Percentiles rank a stretch among this genome's conserved stretches.
phyloP scores from a whole-genome alignment of 768 basidiomycete genomes.

The Zangia roseola region DNA sequence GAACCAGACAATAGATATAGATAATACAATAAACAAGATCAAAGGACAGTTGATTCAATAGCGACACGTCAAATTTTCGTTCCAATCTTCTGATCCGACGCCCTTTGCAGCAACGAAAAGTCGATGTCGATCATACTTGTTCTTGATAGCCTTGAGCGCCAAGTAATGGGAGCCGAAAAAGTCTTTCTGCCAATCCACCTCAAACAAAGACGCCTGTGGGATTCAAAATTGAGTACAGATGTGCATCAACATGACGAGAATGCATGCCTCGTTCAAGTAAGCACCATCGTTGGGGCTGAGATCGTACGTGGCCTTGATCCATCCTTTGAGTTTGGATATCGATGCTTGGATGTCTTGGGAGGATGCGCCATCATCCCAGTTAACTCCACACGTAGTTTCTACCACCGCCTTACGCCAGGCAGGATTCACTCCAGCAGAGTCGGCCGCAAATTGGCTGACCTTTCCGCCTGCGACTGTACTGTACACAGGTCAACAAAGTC shows the following conservation, averaged over 20 bases:
- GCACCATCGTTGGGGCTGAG: slow-evolving; percentile 36
- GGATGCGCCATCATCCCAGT: slow-evolving; percentile 24
- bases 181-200: slow-evolving; percentile 37
- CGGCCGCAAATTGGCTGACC: slow-evolving; percentile 36
- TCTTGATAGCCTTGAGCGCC: slow-evolving; percentile 42
- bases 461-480: slow-evolving; percentile 46
- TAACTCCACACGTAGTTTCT: slow-evolving; percentile 23
- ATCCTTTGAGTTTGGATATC: slow-evolving; percentile 14
- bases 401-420: slow-evolving; percentile 45
- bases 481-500: neutral
- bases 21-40: too few relatives aligned
- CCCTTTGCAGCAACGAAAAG: slow-evolving; percentile 12
- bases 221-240: too few relatives aligned
- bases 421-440: slow-evolving; percentile 45
- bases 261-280: slow-evolving; percentile 48
- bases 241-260: neutral
- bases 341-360: slow-evolving; percentile 11
- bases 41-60: too few relatives aligned
- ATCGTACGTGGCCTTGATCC: slow-evolving; percentile 29
- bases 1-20: too few relatives aligned
- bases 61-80: slow-evolving; percentile 10
- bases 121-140: slow-evolving; percentile 12
- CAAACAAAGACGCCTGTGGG: slow-evolving; percentile 46
- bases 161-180: slow-evolving; percentile 49
- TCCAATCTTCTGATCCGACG: slow-evolving; percentile 29